phyloP scores from a whole-genome alignment of 208 protist species.

The Crithidia brevicula region DNA sequence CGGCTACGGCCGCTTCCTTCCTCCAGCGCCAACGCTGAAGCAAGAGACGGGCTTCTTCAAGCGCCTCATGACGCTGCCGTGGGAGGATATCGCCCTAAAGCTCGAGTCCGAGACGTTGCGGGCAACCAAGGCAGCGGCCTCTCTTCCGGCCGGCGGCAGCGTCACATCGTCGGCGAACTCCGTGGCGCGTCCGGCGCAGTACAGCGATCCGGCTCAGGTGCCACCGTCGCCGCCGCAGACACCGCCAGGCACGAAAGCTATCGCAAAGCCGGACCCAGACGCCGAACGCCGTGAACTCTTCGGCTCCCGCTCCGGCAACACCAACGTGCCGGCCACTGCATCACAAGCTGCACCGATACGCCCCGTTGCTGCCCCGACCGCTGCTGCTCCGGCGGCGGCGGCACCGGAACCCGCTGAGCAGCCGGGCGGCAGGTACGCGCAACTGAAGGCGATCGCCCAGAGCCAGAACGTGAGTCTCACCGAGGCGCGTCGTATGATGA shows the following conservation, averaged over 20 bases:
- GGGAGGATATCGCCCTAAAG: conserved; percentile 80
- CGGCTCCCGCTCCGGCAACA: conserved; percentile 1
- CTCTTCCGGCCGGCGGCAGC: not conserved
- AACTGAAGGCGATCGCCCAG: conserved; percentile 81
- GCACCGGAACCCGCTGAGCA: conserved; percentile 3
- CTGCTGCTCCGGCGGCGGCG: not conserved
- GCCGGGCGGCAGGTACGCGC: conserved; percentile 59
- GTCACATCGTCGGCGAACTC: not conserved
- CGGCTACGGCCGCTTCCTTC: conserved; percentile 63
- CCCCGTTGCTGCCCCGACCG: not conserved
- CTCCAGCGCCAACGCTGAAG: conserved; percentile 72
- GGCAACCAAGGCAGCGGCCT: conserved; percentile 21
- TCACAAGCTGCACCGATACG: not conserved
- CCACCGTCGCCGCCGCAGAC: not conserved
- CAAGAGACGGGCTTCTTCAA: conserved; percentile 86
- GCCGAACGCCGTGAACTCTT: conserved; percentile 41
- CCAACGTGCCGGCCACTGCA: conserved; percentile 1
- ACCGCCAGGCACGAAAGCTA: not conserved
- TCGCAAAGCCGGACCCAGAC: conserved; percentile 23
- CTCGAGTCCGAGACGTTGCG: conserved; percentile 70
- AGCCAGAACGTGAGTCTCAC: conserved; percentile 80
- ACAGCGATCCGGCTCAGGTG: not conserved
- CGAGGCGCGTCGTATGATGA: conserved; percentile 86
- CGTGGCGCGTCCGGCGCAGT: conserved; percentile 4
- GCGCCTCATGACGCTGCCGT: conserved; percentile 79